These are phyloP conservation scores for Atkinsonella texensis DNA, from an alignment of 2,329 filamentous ascomycete species.

Conservation along the genomic window DNA sequence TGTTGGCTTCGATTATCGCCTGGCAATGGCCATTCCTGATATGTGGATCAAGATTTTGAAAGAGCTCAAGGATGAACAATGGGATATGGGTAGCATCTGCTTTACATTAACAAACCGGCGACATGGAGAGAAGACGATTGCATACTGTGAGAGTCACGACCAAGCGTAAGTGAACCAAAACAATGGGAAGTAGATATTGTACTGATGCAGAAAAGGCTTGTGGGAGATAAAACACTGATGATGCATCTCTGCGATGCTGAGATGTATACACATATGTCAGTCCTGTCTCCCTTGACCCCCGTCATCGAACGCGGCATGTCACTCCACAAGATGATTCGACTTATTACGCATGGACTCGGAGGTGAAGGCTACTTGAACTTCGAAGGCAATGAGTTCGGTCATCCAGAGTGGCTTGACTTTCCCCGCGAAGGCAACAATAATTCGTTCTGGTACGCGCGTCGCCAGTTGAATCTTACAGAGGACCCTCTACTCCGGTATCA, in stretches of 20 bases:
- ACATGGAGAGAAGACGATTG: constrained; percentile 95
- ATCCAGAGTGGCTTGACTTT: constrained; percentile 98
- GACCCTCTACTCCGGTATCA: constrained; percentile 77
- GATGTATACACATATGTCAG: constrained; percentile 97
- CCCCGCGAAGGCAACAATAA: constrained; percentile 86
- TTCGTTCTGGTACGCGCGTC: constrained; percentile 87
- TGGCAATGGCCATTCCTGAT: constrained; percentile 95
- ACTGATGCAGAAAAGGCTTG: constrained; percentile 46
- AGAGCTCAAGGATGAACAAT: constrained; percentile 79
- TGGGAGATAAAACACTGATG: constrained; percentile 92
- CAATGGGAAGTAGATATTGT: too few relatives aligned
- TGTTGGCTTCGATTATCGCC: constrained; percentile 91
- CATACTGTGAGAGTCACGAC: constrained; percentile 93
- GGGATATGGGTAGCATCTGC: constrained; percentile 77
- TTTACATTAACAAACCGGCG: constrained; percentile 86
- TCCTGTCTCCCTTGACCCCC: constrained; percentile 68
- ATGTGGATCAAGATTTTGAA: constrained; percentile 99
- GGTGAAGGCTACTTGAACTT: constrained; percentile 98
- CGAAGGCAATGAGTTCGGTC: constrained; percentile 96
- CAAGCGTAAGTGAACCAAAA: constrained; percentile 61
- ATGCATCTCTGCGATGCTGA: constrained; percentile 98
- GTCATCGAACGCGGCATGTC: constrained; percentile 84
- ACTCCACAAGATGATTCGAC: constrained; percentile 93
- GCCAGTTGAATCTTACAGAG: constrained; percentile 86
- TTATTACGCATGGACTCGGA: constrained; percentile 81